These are phyloP conservation scores for Phlegmacium glaucopus DNA, from an alignment of 768 basidiomycete genomes.

Conservation along the genomic window DNA sequence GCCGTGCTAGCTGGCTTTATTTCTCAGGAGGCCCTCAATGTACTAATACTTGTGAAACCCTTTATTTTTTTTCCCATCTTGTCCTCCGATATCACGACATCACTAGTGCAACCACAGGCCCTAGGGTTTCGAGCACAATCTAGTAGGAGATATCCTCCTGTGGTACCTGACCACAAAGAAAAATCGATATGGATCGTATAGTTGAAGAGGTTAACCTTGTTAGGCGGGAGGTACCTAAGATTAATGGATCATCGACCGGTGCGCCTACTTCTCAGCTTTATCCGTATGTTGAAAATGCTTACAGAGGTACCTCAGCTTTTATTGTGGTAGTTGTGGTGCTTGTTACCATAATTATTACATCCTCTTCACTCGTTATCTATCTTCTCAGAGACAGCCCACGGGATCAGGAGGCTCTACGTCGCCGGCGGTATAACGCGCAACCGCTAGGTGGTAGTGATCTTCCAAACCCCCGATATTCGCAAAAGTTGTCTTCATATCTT, in stretches of 20 bases:
- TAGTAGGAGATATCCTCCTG: not conserved
- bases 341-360: slow-evolving; percentile 47
- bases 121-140: not conserved
- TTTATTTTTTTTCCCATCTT: not conserved
- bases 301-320: slow-evolving; percentile 40
- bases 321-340: slow-evolving; percentile 58
- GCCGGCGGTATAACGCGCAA: slow-evolving; percentile 14
- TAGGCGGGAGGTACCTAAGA: slow-evolving; percentile 40
- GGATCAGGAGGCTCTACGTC: slow-evolving; percentile 30
- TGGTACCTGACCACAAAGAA: not conserved
- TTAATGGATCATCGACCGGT: slow-evolving; percentile 50
- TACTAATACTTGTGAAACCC: not conserved
- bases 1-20: too few species aligned
- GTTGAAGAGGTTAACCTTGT: slow-evolving; percentile 3
- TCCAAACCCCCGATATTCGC: slow-evolving; percentile 4
- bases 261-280: slow-evolving; percentile 12
- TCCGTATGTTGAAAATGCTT: not conserved
- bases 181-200: slow-evolving; percentile 1
- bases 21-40: not conserved
- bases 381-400: slow-evolving; percentile 51
- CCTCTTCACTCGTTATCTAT: slow-evolving; percentile 51
- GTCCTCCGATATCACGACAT: too few species aligned
- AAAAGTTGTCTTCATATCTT: slow-evolving; percentile 13
- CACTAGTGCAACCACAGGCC: too few species aligned
- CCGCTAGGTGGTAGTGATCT: slow-evolving; percentile 4